Percentiles rank a stretch among this genome's conserved stretches.
Conservation (phyloP, 768 basidiomycete species). For the Suillus cothurnatus region DNA sequence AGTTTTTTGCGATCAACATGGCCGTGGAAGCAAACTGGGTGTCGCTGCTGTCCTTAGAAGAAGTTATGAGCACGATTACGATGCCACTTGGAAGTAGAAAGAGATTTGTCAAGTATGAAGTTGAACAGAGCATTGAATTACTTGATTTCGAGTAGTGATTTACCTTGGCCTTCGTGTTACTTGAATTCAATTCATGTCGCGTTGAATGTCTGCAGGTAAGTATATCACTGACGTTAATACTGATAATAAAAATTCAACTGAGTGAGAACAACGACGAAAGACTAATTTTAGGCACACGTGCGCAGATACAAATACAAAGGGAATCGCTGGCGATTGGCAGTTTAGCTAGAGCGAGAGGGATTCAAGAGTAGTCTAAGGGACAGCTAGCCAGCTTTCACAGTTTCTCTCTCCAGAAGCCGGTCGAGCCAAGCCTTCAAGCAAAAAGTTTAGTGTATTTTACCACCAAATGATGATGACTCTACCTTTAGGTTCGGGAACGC, state of each 20-base stretch:
- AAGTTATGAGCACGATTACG: background rate
- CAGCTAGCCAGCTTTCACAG: constrained; percentile 26
- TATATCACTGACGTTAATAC: background rate
- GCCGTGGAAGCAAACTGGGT: background rate
- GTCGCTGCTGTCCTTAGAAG: background rate
- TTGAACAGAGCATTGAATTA: background rate
- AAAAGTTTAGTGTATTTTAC: background rate
- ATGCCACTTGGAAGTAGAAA: background rate
- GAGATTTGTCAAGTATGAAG: background rate
- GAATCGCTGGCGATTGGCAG: background rate
- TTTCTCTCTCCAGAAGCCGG: constrained; percentile 25
- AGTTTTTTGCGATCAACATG: background rate
- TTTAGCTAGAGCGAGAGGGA: background rate
- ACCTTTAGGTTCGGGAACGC: constrained; percentile 68
- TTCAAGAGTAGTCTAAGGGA: constrained; percentile 12
- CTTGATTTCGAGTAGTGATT: background rate
- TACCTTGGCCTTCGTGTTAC: background rate
- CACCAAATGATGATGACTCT: background rate
- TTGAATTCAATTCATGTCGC: background rate
- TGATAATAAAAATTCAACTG: background rate
- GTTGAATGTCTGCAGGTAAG: background rate
- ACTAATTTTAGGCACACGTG: background rate
- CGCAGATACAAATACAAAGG: background rate
- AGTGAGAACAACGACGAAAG: background rate
- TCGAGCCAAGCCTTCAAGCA: constrained; percentile 31